Conservation (phyloP, 495 filamentous ascomycete species). For the Aspergillus steynii region DNA sequence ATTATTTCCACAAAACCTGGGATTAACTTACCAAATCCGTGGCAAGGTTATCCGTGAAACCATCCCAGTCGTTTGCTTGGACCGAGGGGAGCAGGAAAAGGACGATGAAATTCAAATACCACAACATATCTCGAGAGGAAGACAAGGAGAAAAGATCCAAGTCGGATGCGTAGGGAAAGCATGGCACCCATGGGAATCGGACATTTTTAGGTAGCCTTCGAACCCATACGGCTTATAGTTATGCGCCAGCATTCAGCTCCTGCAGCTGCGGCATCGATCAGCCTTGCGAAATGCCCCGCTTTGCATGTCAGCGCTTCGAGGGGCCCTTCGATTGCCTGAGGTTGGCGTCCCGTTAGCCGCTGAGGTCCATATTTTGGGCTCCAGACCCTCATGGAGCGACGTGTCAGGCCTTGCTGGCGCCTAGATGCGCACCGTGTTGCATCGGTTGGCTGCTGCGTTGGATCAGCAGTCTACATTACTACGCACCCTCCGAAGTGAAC, state of each 20-base stretch:
- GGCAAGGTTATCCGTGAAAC: constrained; percentile 55
- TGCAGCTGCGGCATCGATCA: neutral
- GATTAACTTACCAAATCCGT: constrained; percentile 42
- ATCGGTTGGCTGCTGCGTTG: neutral
- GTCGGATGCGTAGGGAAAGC: too few species aligned
- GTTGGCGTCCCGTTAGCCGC: too few species aligned
- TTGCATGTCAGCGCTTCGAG: constrained; percentile 10
- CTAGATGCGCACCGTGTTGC: neutral
- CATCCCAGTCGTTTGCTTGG: constrained; percentile 39
- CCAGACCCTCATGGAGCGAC: neutral
- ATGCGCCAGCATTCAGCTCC: neutral
- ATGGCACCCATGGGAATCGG: neutral
- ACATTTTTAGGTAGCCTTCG: neutral
- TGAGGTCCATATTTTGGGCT: too few species aligned
- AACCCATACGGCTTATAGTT: neutral
- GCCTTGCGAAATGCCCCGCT: constrained; percentile 11
- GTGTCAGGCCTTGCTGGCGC: neutral
- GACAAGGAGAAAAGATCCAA: constrained; percentile 8
- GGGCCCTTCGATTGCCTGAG: neutral
- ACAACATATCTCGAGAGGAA: constrained; percentile 6
- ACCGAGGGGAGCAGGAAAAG: constrained; percentile 23
- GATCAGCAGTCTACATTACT: too few species aligned
- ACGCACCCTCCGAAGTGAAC: neutral
- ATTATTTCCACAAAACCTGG: neutral
- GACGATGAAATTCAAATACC: constrained; percentile 21